Base-by-base conservation (phyloP, 495 filamentous ascomycete species). In the Hypoxylon trugodes region DNA sequence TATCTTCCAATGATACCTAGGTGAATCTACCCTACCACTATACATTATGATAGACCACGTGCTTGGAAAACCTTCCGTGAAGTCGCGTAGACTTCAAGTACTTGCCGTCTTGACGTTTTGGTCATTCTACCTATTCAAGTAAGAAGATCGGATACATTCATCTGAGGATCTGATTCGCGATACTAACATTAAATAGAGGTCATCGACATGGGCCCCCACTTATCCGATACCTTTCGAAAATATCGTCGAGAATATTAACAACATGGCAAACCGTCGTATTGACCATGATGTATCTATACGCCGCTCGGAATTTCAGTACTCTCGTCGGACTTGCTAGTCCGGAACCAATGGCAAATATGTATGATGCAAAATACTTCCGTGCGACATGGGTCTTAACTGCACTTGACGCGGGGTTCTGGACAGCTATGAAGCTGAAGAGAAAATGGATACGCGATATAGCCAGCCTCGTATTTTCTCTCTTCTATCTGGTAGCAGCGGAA, bases 331-430 rank as follows among this genome's bases (percentile, higher is more conserved):
- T 98, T 30, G 95, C 96, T 68, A 90, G 88, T 60, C 95, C 95
- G 10, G 95, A 98, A 57, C 95, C 95, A 16, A 80, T 98, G 64
- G 90, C 93, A 46, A 96, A 97, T 72, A 88, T 98, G 67, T 98
- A 98, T 76, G 91, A 89, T 40, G 82, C 92, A 40, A 87, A 90
- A n/a, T 98, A 96, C 77, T 98, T 97, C 76, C 88, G 96, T 42
- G 96, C 95, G 69, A 98, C 95, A 79, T 98, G 94, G 95, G 86
- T 97, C 18, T 89, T 94, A 33, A 98, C 95, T 0, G 95, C 92
- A 0, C 74, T 98, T 54, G 95, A 98, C 72, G 95, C 95, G 7
- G 95, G 95, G 0, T 98, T 97, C 74, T 98, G 95, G 95, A 96
- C 92, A 0, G 96, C 95, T 4, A 98, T 98, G 95, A 89, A 86